Conservation (phyloP, 176 grass and related monocot species). For the Ananas comosus region DNA sequence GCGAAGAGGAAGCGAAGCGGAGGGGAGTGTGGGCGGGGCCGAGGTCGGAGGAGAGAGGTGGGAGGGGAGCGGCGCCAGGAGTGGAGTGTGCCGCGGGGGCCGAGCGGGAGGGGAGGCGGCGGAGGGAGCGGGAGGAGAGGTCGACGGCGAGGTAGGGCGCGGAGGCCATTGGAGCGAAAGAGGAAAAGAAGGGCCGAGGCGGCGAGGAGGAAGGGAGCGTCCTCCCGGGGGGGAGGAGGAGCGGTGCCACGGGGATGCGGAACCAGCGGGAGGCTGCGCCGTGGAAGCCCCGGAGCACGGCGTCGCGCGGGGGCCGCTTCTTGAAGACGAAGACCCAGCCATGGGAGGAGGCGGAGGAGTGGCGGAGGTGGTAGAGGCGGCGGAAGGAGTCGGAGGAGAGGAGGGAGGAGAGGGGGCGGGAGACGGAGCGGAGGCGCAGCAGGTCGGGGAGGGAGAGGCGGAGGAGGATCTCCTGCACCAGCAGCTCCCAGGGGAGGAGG, state of each 20-base stretch:
- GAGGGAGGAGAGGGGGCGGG: constrained; percentile 55
- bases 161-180: constrained; percentile 79
- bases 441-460: constrained; percentile 68
- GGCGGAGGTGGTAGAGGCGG: constrained; percentile 41
- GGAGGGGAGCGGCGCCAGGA: constrained; percentile 75
- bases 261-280: constrained; percentile 73
- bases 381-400: constrained; percentile 63
- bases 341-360: constrained; percentile 12
- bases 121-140: constrained; percentile 43
- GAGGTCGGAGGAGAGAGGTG: constrained; percentile 74
- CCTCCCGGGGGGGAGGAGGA: constrained; percentile 63
- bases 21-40: constrained; percentile 34
- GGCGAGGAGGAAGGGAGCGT: constrained; percentile 86
- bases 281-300: constrained; percentile 74
- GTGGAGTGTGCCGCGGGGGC: constrained; percentile 80
- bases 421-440: constrained; percentile 61
- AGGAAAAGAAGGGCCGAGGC: constrained; percentile 78
- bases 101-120: constrained; percentile 71
- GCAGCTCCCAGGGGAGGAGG: constrained; percentile 67
- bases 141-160: constrained; percentile 69
- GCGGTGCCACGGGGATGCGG: constrained; percentile 51
- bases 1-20: constrained; percentile 89
- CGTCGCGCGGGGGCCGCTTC: constrained; percentile 60
- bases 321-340: constrained; percentile 91
- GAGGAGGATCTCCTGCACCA: constrained; percentile 59